Percentiles rank a stretch among this genome's conserved stretches.
Evolutionary conservation across 1,139 yeast species (phyloP).

Genomic region (Citeromyces siamensis): DNA sequence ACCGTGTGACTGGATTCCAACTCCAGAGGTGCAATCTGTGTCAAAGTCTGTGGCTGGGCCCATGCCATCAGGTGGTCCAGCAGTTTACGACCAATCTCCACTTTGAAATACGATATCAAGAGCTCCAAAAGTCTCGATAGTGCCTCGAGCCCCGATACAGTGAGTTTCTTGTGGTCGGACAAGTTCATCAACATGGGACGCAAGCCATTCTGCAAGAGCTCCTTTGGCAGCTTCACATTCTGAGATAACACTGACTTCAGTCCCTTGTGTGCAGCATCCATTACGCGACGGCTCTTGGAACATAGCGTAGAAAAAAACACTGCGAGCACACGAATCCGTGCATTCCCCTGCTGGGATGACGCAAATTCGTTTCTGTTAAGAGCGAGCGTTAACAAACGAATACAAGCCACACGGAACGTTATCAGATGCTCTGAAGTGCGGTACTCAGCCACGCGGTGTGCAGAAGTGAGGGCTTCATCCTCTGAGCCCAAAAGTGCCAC

Average conservation of each 20-base stretch:
- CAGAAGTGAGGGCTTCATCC: constrained; percentile 86
- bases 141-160: constrained; percentile 87
- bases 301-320: constrained; percentile 91
- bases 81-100: constrained; percentile 88
- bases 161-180: constrained; percentile 83
- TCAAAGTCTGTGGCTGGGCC: constrained; percentile 79
- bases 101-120: constrained; percentile 85
- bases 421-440: constrained; percentile 81
- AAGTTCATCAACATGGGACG: constrained; percentile 93
- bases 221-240: constrained; percentile 85
- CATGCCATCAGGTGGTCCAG: constrained; percentile 92
- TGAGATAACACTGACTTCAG: constrained; percentile 74
- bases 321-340: constrained; percentile 76
- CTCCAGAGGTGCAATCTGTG: constrained; percentile 60
- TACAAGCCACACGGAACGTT: constrained; percentile 82
- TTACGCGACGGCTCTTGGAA: constrained; percentile 75
- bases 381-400: constrained; percentile 71
- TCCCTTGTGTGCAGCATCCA: constrained; percentile 89
- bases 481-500: constrained; percentile 95
- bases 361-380: constrained; percentile 72
- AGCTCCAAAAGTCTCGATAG: constrained; percentile 77
- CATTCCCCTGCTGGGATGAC: constrained; percentile 67
- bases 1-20: constrained; percentile 72
- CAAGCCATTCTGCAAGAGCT: constrained; percentile 81
- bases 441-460: constrained; percentile 75